A percentile compares a stretch with the other conserved stretches of the same genome.
These are phyloP conservation scores for Ogataea philodendri DNA, from an alignment of 805 yeast species.

Conservation along the genomic window DNA sequence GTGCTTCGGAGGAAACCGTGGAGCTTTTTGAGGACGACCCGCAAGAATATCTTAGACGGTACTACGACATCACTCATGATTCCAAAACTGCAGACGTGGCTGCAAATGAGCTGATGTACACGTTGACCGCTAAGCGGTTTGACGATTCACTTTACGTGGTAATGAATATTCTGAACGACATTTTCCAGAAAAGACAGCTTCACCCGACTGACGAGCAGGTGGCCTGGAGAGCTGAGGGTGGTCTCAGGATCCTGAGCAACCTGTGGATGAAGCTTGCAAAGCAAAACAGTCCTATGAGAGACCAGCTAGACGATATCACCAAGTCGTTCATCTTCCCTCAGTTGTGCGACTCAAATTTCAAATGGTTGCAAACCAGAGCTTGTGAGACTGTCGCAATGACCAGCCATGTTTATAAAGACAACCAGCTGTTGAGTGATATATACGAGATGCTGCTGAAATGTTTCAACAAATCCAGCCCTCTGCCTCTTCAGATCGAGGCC, in stretches of 20 bases:
- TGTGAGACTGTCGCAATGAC: slow-evolving; percentile 50
- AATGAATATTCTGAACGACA: slow-evolving; percentile 50
- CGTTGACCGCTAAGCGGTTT: slow-evolving; percentile 17
- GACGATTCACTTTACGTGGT: slow-evolving; percentile 51
- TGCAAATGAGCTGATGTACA: slow-evolving; percentile 41
- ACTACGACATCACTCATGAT: slow-evolving; percentile 55
- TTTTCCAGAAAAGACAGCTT: slow-evolving; percentile 38
- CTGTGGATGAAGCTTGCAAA: slow-evolving; percentile 53
- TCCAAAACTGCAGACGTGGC: slow-evolving; percentile 49
- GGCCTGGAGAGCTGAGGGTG: slow-evolving; percentile 67
- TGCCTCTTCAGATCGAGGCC: slow-evolving; percentile 50
- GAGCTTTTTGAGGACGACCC: slow-evolving; percentile 86
- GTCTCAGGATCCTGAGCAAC: slow-evolving; percentile 69
- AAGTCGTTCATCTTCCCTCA: slow-evolving; percentile 64
- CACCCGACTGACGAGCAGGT: slow-evolving; percentile 35
- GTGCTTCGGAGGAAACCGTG: slow-evolving; percentile 64
- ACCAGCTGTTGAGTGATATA: slow-evolving; percentile 34
- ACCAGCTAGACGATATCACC: slow-evolving; percentile 64
- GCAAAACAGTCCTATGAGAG: slow-evolving; percentile 50
- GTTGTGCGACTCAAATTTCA: slow-evolving; percentile 44
- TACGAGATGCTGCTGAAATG: slow-evolving; percentile 35
- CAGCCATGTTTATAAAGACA: slow-evolving; percentile 26
- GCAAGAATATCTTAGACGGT: slow-evolving; percentile 76
- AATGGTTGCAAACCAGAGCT: slow-evolving; percentile 71
- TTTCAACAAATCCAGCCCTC: slow-evolving; percentile 38